Conservation (phyloP, 2,329 filamentous ascomycete species). For the Byssochlamys sp. region DNA sequence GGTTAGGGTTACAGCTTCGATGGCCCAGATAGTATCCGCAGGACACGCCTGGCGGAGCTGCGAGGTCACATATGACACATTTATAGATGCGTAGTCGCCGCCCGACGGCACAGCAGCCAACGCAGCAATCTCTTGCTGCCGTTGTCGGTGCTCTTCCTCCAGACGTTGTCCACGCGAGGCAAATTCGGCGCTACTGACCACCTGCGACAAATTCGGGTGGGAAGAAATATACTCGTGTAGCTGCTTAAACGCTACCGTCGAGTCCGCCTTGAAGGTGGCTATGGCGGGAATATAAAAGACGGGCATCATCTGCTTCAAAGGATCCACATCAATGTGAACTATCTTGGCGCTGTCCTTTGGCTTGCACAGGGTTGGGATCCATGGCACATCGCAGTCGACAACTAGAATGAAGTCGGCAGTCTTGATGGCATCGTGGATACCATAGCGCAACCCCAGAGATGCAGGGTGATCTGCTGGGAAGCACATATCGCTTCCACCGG, state of each 20-base stretch:
- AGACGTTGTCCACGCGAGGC: constrained; percentile 46
- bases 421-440: constrained; percentile 61
- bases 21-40: constrained; percentile 59
- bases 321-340: constrained; percentile 58
- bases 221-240: constrained; percentile 52
- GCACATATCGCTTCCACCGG: constrained; percentile 45
- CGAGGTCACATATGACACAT: constrained; percentile 48
- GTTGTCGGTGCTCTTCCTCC: constrained; percentile 48
- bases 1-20: constrained; percentile 70
- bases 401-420: constrained; percentile 77
- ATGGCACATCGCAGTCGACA: constrained; percentile 82
- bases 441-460: constrained; percentile 63
- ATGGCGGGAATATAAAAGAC: constrained; percentile 61
- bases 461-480: constrained; percentile 41
- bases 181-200: constrained; percentile 34
- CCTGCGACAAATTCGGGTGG: constrained; percentile 35
- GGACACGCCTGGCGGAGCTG: constrained; percentile 51
- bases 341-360: constrained; percentile 50
- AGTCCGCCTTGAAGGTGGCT: constrained; percentile 58
- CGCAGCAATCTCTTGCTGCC: constrained; percentile 51
- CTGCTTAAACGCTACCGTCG: constrained; percentile 57
- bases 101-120: constrained; percentile 44
- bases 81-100: constrained; percentile 53
- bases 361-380: constrained; percentile 70
- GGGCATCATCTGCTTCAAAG: constrained; percentile 63